Evolutionary conservation across 257 asterid species (phyloP).

Genomic region (Mitragyna speciosa): DNA sequence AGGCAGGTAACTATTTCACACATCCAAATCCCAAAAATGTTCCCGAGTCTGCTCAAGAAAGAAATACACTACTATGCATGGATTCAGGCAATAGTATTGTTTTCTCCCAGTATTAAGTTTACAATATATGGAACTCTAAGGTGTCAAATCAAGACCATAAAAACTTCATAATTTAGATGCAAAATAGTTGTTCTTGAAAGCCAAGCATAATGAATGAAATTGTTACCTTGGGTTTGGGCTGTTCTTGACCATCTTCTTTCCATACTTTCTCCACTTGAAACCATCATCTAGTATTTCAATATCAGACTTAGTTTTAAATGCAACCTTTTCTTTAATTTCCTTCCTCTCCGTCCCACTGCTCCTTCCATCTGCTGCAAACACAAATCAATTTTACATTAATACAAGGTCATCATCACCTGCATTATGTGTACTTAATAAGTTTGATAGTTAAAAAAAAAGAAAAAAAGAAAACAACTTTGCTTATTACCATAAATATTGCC

Average conservation of each 20-base stretch:
- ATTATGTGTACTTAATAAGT: neutral
- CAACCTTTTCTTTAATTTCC: constrained; percentile 61
- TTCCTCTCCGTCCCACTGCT: constrained; percentile 40
- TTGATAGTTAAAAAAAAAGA: neutral
- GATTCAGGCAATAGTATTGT: neutral
- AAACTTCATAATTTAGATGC: neutral
- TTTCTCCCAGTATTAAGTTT: neutral
- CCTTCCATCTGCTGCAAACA: constrained; percentile 47
- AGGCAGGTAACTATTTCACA: too few relatives aligned
- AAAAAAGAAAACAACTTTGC: constrained; percentile 5
- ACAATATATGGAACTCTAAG: neutral
- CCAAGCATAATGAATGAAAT: neutral
- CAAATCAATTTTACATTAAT: neutral
- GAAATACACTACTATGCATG: too few relatives aligned
- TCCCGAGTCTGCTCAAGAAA: neutral
- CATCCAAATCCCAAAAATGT: neutral
- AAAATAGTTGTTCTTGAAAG: neutral
- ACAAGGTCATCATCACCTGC: neutral
- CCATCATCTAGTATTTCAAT: constrained; percentile 89
- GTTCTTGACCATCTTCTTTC: constrained; percentile 94
- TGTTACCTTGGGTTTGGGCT: constrained; percentile 86
- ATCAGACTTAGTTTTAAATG: constrained; percentile 81
- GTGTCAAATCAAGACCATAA: neutral
- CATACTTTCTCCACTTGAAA: constrained; percentile 95
- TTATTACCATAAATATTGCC: constrained; percentile 41